Conservation (phyloP, 495 filamentous ascomycete genomes). For the Apiosordaria backusii region DNA sequence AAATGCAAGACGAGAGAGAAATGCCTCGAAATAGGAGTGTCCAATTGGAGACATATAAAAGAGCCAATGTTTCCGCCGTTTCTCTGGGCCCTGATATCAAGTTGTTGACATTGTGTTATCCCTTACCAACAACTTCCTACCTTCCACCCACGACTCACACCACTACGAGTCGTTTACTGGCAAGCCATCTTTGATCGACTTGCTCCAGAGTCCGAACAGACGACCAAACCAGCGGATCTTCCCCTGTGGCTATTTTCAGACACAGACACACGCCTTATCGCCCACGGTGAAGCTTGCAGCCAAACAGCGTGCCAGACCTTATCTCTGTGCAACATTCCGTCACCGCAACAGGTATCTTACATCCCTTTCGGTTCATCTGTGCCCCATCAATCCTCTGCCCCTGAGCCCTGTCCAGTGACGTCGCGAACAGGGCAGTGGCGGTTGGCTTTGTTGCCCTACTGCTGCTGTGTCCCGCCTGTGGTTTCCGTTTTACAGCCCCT, state of each 20-base stretch:
- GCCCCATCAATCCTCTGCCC: too few species aligned
- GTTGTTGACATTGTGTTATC: background rate
- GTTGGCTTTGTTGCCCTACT: background rate
- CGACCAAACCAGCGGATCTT: slow-evolving; percentile 3
- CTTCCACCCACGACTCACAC: background rate
- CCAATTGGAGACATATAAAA: background rate
- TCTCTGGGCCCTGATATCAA: background rate
- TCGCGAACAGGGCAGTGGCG: slow-evolving; percentile 1
- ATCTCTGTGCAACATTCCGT: slow-evolving; percentile 27
- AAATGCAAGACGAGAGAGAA: slow-evolving; percentile 9
- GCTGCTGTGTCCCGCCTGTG: slow-evolving; percentile 7
- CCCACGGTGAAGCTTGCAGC: slow-evolving; percentile 16
- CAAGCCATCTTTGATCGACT: slow-evolving; percentile 15
- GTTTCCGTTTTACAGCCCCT: background rate
- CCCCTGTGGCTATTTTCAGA: slow-evolving; percentile 25
- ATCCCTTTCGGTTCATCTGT: slow-evolving; percentile 7
- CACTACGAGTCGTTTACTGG: background rate
- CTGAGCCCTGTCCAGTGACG: slow-evolving; percentile 11
- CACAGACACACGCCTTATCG: slow-evolving; percentile 20
- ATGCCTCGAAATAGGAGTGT: background rate
- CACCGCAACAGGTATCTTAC: slow-evolving; percentile 18
- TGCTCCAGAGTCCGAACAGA: slow-evolving; percentile 6
- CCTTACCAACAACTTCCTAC: background rate
- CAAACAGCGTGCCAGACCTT: slow-evolving; percentile 25
- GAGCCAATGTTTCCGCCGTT: background rate